Base-by-base conservation (phyloP, 2,329 filamentous ascomycete species). In the Fragosphaeria purpurea region DNA sequence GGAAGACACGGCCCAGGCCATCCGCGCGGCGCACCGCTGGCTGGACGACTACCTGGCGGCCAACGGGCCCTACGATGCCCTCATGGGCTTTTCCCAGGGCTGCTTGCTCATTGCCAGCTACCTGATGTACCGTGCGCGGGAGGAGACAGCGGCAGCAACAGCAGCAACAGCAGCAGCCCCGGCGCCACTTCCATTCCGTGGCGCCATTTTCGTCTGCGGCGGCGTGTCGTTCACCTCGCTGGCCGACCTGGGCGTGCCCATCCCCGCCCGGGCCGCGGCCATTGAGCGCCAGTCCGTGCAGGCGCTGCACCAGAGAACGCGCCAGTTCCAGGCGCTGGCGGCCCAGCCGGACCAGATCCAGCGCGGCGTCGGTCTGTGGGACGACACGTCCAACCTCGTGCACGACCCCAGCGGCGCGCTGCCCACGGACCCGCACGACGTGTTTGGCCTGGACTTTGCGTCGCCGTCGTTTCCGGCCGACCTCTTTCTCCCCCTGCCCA, bases 181-280 rank as follows among this genome's bases (percentile, higher is more conserved):
- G 4, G 57, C 59, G 5, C 56, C 64, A 7, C 22, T 22, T 22
- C 65, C 67, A 1, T 70, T 72, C 56, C 59, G 58, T 31, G 67
- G 65, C 5, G 69, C 64, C 47, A 56, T 70, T 35, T 71, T 71
- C 55, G 59, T 71, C 41, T 67, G 67, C 53, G 69, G 69, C 37
- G 63, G 63, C 7, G 43, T 71, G 40, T 63, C 67, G 9, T 59
- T 71, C 34, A 52, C 55, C 5, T 59, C 59, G 13, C 58, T 69
- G 1, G 63, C 62, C 38, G 63, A 67, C 37, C 59, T 71, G 5
- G 66, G 63, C 6, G 58, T 68, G 2, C 50, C 55, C 2, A 60
- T 70, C 1, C 55, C 67, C 10, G 53, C 57, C 9, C 56, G 58
- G 30, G 67, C 67, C 3, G 59, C 62, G 40, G 60, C 59, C 2